Evolutionary conservation across 768 basidiomycete species (phyloP), one percentile per base, ranked within the genome.

Genomic region (Mycena kentingensis): DNA sequence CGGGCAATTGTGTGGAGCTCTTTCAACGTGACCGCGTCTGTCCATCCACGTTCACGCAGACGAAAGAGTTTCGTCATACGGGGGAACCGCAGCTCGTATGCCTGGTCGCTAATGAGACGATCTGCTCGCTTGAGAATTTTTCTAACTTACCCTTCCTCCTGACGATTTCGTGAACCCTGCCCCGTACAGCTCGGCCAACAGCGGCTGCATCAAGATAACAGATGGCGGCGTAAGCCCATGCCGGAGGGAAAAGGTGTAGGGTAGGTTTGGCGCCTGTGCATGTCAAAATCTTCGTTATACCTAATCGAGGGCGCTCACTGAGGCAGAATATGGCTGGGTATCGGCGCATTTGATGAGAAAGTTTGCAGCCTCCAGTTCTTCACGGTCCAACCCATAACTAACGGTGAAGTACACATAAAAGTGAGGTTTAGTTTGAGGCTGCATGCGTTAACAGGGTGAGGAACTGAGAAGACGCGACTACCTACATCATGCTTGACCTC

Each of bases 61-160:
- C 85, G 80, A 65, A 80, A 81, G 2, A 85, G 69, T 64, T 93
- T 94, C 28, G 78, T 77, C 26, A 95, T 75, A 43, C 93, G 77
- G 0, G 93, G 90, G 65, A 88, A 95, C 19, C 93, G 85, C 4
- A 93, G 74, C 57, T 90, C 90, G 64, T 94, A 62, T 85, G 76
- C 90, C 93, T 54, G 13, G 36, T 31, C n/a, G 16, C 3, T 28
- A n/a, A 12, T 18, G 18, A 21, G 58, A 32, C 39, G 26, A 55
- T 26, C 10, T n/a, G n/a, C n/a, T n/a, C n/a, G n/a, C n/a, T n/a
- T n/a, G 15, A 24, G 31, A 38, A 37, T 19, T 25, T 35, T 5
- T 25, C 55, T n/a, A 55, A 65, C 77, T 46, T 48, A 90, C 89
- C 62, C 78, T 72, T 63, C 80, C 80, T 22, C 70, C 58, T 0